These are phyloP conservation scores for Fomes fomentarius DNA, from an alignment of 1,284 basidiomycete genomes.

Conservation along the genomic window DNA sequence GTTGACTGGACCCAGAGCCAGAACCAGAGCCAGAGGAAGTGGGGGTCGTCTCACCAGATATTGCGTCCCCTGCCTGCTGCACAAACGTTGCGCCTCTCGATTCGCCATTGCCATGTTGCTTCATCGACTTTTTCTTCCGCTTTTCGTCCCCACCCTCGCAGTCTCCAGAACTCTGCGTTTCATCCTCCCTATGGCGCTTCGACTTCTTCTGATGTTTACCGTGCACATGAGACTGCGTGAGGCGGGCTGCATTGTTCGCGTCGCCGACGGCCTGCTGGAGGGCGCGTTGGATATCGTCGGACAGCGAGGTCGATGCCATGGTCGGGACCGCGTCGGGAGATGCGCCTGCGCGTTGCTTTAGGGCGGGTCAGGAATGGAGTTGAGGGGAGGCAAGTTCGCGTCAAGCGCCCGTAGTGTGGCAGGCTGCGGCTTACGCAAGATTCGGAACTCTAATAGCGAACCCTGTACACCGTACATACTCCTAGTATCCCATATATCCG, in stretches of 20 bases:
- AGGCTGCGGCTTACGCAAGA: constrained; percentile 3
- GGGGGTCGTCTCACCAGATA: constrained; percentile 3
- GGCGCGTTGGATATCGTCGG: constrained; percentile 38
- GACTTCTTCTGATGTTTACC: constrained; percentile 49
- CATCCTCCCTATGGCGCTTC: constrained; percentile 42
- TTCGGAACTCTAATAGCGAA: not conserved
- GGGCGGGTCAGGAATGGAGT: constrained; percentile 33
- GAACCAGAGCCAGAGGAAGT: not conserved
- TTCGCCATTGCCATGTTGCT: constrained; percentile 17
- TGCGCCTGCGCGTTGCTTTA: constrained; percentile 28
- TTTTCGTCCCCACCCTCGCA: constrained; percentile 36
- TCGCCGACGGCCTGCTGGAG: constrained; percentile 51
- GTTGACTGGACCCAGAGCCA: constrained; percentile 1
- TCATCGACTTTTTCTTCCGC: constrained; percentile 36
- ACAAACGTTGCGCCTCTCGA: constrained; percentile 1
- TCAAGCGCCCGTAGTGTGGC: constrained; percentile 17
- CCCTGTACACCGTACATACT: not conserved
- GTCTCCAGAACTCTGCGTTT: constrained; percentile 17
- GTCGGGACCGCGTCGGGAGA: constrained; percentile 14
- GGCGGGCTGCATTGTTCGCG: constrained; percentile 29
- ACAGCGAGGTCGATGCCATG: constrained; percentile 30
- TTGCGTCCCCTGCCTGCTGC: constrained; percentile 7
- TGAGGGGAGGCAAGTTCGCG: constrained; percentile 34
- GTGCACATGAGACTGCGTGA: constrained; percentile 36
- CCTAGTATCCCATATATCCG: no score